Conservation (phyloP, 345 rosid genomes). For the Linum trigynum region DNA sequence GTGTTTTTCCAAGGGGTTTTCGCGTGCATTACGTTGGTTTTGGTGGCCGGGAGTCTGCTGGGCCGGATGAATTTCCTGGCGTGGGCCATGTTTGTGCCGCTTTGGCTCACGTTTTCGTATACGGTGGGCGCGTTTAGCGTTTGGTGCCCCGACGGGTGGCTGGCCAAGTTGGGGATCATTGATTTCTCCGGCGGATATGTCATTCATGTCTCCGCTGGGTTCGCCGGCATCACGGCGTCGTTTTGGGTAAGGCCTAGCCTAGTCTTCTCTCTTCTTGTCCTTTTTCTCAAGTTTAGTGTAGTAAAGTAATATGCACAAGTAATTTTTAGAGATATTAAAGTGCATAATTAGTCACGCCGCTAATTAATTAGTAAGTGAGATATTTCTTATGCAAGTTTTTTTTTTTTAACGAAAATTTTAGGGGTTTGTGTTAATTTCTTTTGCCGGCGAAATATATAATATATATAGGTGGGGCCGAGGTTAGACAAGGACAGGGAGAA, state of each 20-base stretch:
- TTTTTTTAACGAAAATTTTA: too few species aligned
- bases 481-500: constrained; percentile 32
- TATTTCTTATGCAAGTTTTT: too few species aligned
- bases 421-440: too few species aligned
- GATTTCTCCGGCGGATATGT: constrained; percentile 48
- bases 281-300: neutral
- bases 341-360: too few species aligned
- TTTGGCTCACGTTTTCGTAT: constrained; percentile 40
- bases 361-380: too few species aligned
- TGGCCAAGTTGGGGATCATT: constrained; percentile 38
- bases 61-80: constrained; percentile 52
- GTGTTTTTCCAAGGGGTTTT: constrained; percentile 40
- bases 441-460: neutral
- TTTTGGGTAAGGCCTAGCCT: constrained; percentile 29
- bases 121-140: constrained; percentile 33
- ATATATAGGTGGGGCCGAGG: constrained; percentile 39
- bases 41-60: constrained; percentile 33
- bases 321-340: too few species aligned
- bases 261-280: neutral
- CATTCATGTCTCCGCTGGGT: constrained; percentile 42
- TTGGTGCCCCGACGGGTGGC: constrained; percentile 43
- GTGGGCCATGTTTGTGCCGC: constrained; percentile 43
- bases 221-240: constrained; percentile 47
- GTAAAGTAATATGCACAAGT: neutral
- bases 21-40: constrained; percentile 33